Percentiles rank a stretch among this genome's conserved stretches.
Evolutionary conservation across 176 grass and related monocot species (phyloP).

Genomic region (Oryza officinalis): DNA sequence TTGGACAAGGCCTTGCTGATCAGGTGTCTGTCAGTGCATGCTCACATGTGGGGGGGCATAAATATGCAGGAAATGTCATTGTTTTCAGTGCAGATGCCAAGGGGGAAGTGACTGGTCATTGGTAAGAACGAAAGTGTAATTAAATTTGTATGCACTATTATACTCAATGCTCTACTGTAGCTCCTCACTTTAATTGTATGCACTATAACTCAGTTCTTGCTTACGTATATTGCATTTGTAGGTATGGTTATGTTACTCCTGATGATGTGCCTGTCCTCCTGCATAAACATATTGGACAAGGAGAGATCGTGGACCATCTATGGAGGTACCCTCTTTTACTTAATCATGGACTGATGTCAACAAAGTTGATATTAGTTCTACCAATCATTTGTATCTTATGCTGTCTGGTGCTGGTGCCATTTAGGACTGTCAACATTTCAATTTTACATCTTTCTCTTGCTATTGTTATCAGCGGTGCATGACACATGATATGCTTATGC

Average conservation of each 20-base stretch:
- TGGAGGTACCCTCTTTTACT: conserved; percentile 69
- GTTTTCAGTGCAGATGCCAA: conserved; percentile 64
- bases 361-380: background rate
- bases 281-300: conserved; percentile 76
- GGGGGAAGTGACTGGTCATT: conserved; percentile 84
- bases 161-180: background rate
- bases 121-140: conserved; percentile 55
- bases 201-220: background rate
- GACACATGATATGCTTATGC: background rate
- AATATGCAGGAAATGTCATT: conserved; percentile 97
- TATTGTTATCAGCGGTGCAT: background rate
- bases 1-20: conserved; percentile 48
- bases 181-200: background rate
- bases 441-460: background rate
- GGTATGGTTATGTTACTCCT: conserved; percentile 98
- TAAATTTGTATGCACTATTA: background rate
- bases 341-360: conserved; percentile 1
- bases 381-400: background rate
- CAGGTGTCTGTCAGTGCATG: conserved; percentile 79
- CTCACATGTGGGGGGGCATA: conserved; percentile 94
- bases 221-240: conserved; percentile 55
- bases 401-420: background rate
- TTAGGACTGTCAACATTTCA: background rate
- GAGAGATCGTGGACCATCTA: conserved; percentile 73
- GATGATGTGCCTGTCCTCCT: conserved; percentile 86